A percentile compares a stretch with the other conserved stretches of the same genome.
Evolutionary conservation across 805 yeast genomes (phyloP).

Genomic region (Cyberlindnera xylosilytica): DNA sequence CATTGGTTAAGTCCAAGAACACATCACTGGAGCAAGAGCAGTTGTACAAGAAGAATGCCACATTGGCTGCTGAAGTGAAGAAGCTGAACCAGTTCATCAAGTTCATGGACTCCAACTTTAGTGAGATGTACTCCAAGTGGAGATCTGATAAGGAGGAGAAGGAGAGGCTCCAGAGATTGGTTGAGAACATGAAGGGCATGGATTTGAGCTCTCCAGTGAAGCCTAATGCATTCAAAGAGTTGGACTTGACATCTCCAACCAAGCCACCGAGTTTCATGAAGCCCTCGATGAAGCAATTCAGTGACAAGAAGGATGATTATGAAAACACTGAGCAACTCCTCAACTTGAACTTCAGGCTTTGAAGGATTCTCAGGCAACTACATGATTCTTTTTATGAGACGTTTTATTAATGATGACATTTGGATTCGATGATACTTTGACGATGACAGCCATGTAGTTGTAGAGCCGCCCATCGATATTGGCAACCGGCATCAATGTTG

Average conservation of each 20-base stretch:
- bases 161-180: constrained; percentile 11
- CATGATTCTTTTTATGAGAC: neutral
- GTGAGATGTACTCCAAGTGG: constrained; percentile 14
- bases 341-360: constrained; percentile 1
- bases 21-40: constrained; percentile 5
- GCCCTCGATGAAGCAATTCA: constrained; percentile 1
- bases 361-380: neutral
- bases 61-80: constrained; percentile 11
- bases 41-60: constrained; percentile 6
- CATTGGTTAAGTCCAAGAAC: constrained; percentile 3
- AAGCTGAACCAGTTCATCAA: constrained; percentile 20
- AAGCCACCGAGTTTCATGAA: too few relatives aligned
- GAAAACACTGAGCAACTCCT: constrained; percentile 14
- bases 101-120: constrained; percentile 20
- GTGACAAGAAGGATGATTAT: neutral
- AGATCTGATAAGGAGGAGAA: constrained; percentile 16
- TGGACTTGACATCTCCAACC: too few relatives aligned
- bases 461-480: too few relatives aligned
- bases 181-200: constrained; percentile 3
- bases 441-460: too few relatives aligned
- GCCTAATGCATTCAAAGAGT: neutral
- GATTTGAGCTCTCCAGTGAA: constrained; percentile 2
- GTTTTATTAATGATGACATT: too few relatives aligned
- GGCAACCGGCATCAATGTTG: neutral
- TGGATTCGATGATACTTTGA: too few relatives aligned